Base-by-base conservation (phyloP, 1,139 yeast genomes). In the Hemisphaericaspora subhashii region DNA sequence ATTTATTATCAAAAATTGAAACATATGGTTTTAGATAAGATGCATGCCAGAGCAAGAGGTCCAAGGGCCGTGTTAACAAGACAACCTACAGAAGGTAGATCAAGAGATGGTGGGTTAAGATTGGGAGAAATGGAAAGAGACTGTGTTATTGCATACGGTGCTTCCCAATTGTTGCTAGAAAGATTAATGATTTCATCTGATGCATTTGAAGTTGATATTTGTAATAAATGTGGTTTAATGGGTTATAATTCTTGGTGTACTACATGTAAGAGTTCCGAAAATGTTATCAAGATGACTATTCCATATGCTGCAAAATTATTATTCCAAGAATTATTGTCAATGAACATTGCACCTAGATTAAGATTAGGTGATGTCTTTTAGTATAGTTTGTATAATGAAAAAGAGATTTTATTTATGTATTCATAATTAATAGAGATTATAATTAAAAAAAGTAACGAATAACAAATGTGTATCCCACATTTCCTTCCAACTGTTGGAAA, bases 91-190 rank as follows among this genome's bases (percentile, higher is more conserved):
- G 99, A 92, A 66, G 99, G 99, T 77, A 80, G 99, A 66, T 88
- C 97, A 2, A 81, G 98, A 64, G 99, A 92, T 66, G 99, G 99
- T 77, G 99, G 99, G 57, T 77, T 92, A 57, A 85, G 99, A 71
- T 77, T 92, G 64, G 99, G 99, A 53, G 99, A 92, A 68, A 92
- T 92, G 99, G 99, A 92, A 66, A 85, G 98, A 68, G 99, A 92
- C 72, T 92, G 98, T 84, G 96, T 92, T 50, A 94, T 92, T 68
- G 99, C 99, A 1, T 92, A 94, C 56, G 99, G 99, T 58, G 99
- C 99, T 0, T 90, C 98, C 3, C 98, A 92, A 62, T 72, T 92
- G 52, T 74, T 92, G 52, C 70, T 92, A 46, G 99, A 92, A 65
- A 83, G 99, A 64, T 77, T 92, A 54, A 94, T 92, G 99, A 69